Percentiles rank a stretch among this genome's conserved stretches.
phyloP scores from a whole-genome alignment of 192 early-diverging fungal genomes.

The Mycoemilia scoparia region DNA sequence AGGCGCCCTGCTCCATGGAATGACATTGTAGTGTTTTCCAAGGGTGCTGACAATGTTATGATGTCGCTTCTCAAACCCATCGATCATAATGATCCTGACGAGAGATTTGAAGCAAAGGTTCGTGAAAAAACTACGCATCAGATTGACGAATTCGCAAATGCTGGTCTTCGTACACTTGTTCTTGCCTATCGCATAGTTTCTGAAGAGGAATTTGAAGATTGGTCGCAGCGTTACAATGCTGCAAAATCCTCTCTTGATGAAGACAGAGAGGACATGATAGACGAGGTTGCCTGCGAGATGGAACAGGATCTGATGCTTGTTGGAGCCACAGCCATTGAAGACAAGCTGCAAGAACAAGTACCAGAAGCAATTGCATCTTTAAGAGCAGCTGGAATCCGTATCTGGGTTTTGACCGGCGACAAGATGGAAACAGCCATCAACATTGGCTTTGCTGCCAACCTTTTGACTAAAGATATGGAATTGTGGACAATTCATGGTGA shows the following conservation, averaged over 20 bases:
- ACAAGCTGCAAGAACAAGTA: conserved; percentile 89
- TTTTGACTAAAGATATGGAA: conserved; percentile 50
- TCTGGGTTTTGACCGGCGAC: conserved; percentile 97
- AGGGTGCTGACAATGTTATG: conserved; percentile 95
- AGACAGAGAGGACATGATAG: conserved; percentile 55
- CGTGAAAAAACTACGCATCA: conserved; percentile 40
- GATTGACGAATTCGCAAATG: conserved; percentile 58
- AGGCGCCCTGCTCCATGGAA: conserved; percentile 48
- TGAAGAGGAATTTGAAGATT: conserved; percentile 51
- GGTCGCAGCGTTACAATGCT: conserved; percentile 53
- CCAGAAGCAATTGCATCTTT: conserved; percentile 77
- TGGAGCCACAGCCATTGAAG: conserved; percentile 94
- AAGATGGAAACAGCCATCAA: conserved; percentile 98
- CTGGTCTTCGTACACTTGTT: conserved; percentile 80
- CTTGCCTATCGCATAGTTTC: conserved; percentile 58
- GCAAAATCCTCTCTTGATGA: conserved; percentile 50
- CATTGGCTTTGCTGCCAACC: conserved; percentile 77
- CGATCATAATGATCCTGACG: conserved; percentile 4
- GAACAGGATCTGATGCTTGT: conserved; percentile 65
- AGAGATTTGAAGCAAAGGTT: conserved; percentile 27
- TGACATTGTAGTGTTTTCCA: conserved; percentile 74
- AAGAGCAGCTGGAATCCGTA: conserved; percentile 71
- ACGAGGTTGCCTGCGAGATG: conserved; percentile 53
- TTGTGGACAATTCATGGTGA: conserved; percentile 39
- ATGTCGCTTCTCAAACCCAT: conserved; percentile 44